These are phyloP conservation scores for Ceratobasidium sp. DNA, from an alignment of 1,284 basidiomycete species.

Conservation along the genomic window DNA sequence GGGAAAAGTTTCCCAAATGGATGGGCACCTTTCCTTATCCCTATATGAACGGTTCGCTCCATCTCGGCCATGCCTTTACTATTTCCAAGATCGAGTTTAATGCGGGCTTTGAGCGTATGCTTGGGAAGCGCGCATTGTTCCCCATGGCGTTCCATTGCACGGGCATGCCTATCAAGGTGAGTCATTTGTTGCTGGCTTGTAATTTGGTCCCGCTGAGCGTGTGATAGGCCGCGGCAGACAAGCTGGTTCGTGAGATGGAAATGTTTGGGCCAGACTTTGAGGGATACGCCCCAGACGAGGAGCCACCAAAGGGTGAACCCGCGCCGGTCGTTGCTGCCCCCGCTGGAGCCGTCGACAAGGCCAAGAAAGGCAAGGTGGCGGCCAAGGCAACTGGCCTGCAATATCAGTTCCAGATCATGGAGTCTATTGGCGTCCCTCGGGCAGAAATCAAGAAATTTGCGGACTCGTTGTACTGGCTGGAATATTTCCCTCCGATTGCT, in stretches of 20 bases:
- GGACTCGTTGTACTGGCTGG: conserved; percentile 90
- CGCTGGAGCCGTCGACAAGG: conserved; percentile 70
- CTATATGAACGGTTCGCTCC: conserved; percentile 99
- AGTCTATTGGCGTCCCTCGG: conserved; percentile 87
- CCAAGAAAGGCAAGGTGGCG: conserved; percentile 94
- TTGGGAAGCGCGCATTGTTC: conserved; percentile 94
- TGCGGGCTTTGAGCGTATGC: conserved; percentile 93
- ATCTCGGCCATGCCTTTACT: conserved; percentile 97
- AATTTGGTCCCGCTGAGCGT: not conserved
- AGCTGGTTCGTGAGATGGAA: conserved; percentile 96
- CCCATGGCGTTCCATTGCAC: conserved; percentile 97
- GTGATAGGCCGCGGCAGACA: conserved; percentile 87
- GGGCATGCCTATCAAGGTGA: conserved; percentile 97
- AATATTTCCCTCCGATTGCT: conserved; percentile 96
- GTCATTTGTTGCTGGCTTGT: conserved; percentile 45
- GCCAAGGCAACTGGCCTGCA: conserved; percentile 93
- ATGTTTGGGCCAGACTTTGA: conserved; percentile 93
- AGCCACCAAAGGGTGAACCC: conserved; percentile 51
- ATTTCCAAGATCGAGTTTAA: conserved; percentile 99
- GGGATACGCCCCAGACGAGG: conserved; percentile 61
- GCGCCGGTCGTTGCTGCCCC: conserved; percentile 49
- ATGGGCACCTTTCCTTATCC: conserved; percentile 95
- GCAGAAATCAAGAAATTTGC: conserved; percentile 95
- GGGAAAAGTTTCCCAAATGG: conserved; percentile 88
- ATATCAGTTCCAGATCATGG: conserved; percentile 99